Base-by-base conservation (phyloP, 164 flowering plant genomes). In the Kalanchoe fedtschenkoi region DNA sequence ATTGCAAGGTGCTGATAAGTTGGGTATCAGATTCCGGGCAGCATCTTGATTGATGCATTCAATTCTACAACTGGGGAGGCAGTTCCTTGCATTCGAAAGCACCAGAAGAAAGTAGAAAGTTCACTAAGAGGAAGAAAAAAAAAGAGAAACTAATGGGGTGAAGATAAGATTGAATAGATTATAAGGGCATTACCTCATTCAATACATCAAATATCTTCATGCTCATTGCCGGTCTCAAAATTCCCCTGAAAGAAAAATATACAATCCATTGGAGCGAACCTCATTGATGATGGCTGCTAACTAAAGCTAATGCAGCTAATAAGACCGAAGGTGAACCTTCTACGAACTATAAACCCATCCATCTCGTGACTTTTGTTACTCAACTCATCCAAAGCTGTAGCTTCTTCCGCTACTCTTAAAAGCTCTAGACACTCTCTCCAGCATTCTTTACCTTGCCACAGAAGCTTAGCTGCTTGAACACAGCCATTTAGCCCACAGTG, bases 401-500 rank as follows among this genome's bases (percentile, higher is more conserved):
- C 83, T 19, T 67, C 69, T 77, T 93, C 89, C 1, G 99, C 96
- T 66, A 85, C 66, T 61, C 64, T 72, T 70, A 90, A 55, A 70
- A 93, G 78, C 60, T 80, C 75, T 54, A 85, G 70, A 74, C 81
- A 79, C 71, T 90, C 96, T 64, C 64, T 72, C 99, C 99, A 95
- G 69, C 87, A 88, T 51, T 90, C 86, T 6, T 80, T 82, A 32
- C 87, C 96, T 61, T 60, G 73, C 96, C 95, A 88, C 24, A 90
- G 86, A 75, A 77, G 97, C 72, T 95, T 95, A 34, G 75, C 99
- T 93, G 85, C 70, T 34, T 70, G 54, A 54, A 61, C 19, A 28
- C n/a, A 42, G 60, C 46, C 42, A 22, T 37, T 68, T 37, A 65
- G 60, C 56, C 43, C 34, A 61, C 55, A 21, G 39, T 34, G 61